phyloP scores from a whole-genome alignment of 179 eudicot species.

The Gypsophila paniculata region DNA sequence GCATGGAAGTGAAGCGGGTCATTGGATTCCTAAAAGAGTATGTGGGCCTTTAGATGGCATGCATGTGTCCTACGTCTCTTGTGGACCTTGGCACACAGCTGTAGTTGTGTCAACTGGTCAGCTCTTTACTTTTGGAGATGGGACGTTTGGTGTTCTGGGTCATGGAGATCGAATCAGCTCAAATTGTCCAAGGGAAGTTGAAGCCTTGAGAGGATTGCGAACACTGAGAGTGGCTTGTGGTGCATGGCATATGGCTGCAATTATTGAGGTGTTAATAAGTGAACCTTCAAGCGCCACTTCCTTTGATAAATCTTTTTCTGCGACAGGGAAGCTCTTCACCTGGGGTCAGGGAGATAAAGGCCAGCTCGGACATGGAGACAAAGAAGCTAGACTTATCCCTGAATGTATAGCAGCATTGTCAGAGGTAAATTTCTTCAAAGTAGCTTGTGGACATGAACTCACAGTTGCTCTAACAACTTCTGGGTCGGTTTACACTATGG shows the following conservation, averaged over 20 bases:
- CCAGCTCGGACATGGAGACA: conserved; percentile 86
- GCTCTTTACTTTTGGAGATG: conserved; percentile 91
- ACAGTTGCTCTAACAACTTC: conserved; percentile 64
- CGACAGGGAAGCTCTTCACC: conserved; percentile 63
- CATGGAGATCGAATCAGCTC: conserved; percentile 66
- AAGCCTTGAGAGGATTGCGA: conserved; percentile 50
- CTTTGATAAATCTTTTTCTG: conserved; percentile 30
- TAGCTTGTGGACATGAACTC: conserved; percentile 69
- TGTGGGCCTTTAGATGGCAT: conserved; percentile 63
- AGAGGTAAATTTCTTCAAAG: conserved; percentile 44
- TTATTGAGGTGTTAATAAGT: conserved; percentile 47
- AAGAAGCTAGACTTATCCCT: conserved; percentile 57
- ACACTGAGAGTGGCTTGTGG: conserved; percentile 74
- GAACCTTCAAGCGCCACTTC: conserved; percentile 32
- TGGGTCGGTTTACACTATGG: conserved; percentile 80
- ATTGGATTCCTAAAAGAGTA: conserved; percentile 78
- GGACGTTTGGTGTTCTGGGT: conserved; percentile 88
- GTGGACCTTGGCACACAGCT: conserved; percentile 99
- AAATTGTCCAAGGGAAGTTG: conserved; percentile 70
- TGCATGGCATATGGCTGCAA: conserved; percentile 92
- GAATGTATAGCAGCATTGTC: conserved; percentile 40
- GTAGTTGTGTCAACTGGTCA: conserved; percentile 61
- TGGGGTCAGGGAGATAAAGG: conserved; percentile 95
- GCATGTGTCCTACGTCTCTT: conserved; percentile 55
- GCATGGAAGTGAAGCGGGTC: conserved; percentile 63